Conservation (phyloP, 2,329 filamentous ascomycete genomes). For the Mycogone perniciosa region DNA sequence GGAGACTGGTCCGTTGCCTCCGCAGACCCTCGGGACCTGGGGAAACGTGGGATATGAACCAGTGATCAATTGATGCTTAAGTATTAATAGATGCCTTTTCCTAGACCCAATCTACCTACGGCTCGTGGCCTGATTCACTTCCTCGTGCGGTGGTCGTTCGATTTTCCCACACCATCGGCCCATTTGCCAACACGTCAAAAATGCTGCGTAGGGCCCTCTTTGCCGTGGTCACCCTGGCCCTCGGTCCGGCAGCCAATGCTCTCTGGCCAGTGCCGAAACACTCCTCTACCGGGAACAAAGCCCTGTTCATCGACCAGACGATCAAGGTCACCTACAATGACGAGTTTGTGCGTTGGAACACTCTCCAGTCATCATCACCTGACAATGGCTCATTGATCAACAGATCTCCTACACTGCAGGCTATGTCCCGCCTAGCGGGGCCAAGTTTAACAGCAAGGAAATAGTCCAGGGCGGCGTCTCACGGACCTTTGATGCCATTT, state of each 20-base stretch:
- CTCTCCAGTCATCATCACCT: neutral
- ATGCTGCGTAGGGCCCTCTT: conserved; percentile 8
- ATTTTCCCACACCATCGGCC: neutral
- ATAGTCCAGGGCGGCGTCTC: conserved; percentile 51
- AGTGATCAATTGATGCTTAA: neutral
- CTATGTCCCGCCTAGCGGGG: conserved; percentile 34
- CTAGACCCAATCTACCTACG: no score
- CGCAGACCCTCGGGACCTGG: no score
- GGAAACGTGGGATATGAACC: no score
- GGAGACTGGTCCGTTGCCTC: no score
- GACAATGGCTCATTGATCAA: conserved; percentile 6
- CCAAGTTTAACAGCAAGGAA: conserved; percentile 42
- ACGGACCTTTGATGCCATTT: conserved; percentile 58
- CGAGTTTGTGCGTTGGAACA: conserved; percentile 10
- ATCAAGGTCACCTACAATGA: conserved; percentile 55
- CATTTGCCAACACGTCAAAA: neutral
- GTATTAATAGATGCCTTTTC: no score
- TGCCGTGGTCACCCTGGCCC: conserved; percentile 3
- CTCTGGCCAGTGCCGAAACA: conserved; percentile 52
- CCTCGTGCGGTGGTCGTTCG: neutral
- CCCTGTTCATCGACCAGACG: conserved; percentile 47
- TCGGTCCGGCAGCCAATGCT: conserved; percentile 33
- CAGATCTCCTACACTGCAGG: conserved; percentile 44
- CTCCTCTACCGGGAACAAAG: conserved; percentile 44
- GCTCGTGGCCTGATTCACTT: no score